Base-by-base conservation (phyloP, 805 yeast species). In the Saturnispora galanensis region DNA sequence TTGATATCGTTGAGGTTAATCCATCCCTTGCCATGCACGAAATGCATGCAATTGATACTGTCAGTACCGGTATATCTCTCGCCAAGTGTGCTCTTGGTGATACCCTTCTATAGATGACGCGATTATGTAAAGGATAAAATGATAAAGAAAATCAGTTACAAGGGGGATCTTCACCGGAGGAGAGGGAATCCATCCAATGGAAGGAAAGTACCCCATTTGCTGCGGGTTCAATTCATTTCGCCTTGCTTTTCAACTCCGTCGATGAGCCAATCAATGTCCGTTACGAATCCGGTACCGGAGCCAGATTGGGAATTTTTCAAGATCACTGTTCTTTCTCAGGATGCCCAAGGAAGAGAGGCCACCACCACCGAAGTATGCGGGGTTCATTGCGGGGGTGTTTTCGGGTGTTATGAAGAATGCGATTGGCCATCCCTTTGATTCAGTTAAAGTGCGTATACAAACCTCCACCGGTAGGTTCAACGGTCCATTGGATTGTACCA, bases 41-140 rank as follows among this genome's bases (percentile, higher is more conserved):
- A 50, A 65, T 68, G 39, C 89, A 86, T 55, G 79, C 84, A 13
- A 64, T 79, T 41, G 94, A 88, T 58, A 93, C 98, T 4, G 84
- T 90, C 31, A 76, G 83, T 49, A 84, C 95, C 8, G 97, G 96
- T 10, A 76, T 90, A 56, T 89, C 96, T 17, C 75, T 90, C 47
- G 90, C 90, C 44, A 77, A 94, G 63, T 88, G 97, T 69, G 96
- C 97, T 1, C 65, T 93, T 54, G 98, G 98, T 46, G 96, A 93
- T 62, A 84, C 96, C 3, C 66, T 90, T 45, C 65, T 84, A 52
- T 83, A 70, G 57, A 12, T 21, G 26, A 21, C 26, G 26, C 26
- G 6, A 21, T 21, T 21, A 21, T 21, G 26, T 21, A 21, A 21
- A 21, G 7, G 26, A 5, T 21, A 21, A 21, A 21, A 21, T 21